Percentiles rank a stretch among this genome's conserved stretches.
These are phyloP conservation scores for Starmerella etchellsii DNA, from an alignment of 805 yeast species.

Conservation along the genomic window DNA sequence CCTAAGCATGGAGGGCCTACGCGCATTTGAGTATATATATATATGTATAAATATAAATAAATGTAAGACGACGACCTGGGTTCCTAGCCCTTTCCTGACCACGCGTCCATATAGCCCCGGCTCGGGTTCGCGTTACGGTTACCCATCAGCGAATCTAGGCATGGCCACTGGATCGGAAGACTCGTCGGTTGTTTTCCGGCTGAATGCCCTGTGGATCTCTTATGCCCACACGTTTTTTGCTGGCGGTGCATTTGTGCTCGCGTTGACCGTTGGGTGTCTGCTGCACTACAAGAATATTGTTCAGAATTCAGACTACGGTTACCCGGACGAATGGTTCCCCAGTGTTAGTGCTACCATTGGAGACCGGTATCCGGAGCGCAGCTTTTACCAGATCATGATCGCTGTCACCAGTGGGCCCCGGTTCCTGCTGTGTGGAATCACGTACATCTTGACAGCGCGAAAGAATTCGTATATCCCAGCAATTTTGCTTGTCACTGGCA, in stretches of 20 bases:
- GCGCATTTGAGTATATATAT: too few species aligned
- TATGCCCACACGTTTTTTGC: slow-evolving; percentile 64
- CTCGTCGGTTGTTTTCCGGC: slow-evolving; percentile 12
- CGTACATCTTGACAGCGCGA: slow-evolving; percentile 31
- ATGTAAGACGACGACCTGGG: too few species aligned
- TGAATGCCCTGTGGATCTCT: slow-evolving; percentile 48
- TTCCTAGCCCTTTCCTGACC: too few species aligned
- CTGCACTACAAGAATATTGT: slow-evolving; percentile 85
- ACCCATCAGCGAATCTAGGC: too few species aligned
- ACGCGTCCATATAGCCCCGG: too few species aligned
- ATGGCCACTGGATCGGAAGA: not conserved
- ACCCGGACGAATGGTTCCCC: slow-evolving; percentile 98
- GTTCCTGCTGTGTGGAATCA: slow-evolving; percentile 47
- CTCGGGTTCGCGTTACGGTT: too few species aligned
- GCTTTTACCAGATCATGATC: slow-evolving; percentile 78
- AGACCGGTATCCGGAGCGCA: slow-evolving; percentile 90
- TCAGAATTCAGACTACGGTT: slow-evolving; percentile 70
- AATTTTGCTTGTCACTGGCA: slow-evolving; percentile 40
- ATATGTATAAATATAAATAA: too few species aligned
- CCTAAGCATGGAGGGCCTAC: not conserved
- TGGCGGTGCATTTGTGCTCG: slow-evolving; percentile 57
- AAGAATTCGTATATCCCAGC: slow-evolving; percentile 30
- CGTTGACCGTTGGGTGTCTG: slow-evolving; percentile 58
- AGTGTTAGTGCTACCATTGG: slow-evolving; percentile 96
- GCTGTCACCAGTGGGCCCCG: slow-evolving; percentile 92